Evolutionary conservation across 2,329 filamentous ascomycete genomes (phyloP), one percentile per base, ranked within the genome.

Genomic region (Aspergillus quadrilineatus): DNA sequence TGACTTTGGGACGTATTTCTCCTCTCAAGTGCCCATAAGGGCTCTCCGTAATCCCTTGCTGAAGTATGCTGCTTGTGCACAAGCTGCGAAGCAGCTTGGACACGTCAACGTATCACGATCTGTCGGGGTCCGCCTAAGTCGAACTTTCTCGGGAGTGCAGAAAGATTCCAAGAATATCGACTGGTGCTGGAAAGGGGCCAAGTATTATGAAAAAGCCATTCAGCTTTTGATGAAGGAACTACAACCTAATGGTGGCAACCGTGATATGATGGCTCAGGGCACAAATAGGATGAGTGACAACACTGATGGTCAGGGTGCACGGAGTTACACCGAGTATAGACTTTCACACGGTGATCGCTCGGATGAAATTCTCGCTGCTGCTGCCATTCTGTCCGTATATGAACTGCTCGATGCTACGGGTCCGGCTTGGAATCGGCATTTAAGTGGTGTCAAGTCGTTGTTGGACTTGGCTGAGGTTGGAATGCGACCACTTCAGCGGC

Each of bases 361-460:
- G 0, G 85, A 87, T 61, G 84, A 88, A 56, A 77, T 87, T 3
- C 76, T 88, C 22, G 84, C 85, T 7, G 85, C 86, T 2, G 85
- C 85, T 2, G 85, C 85, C 0, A 87, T 89, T 12, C 70, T 89
- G 1, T 88, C 85, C 57, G 82, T 86, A 0, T 88, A 88, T 65
- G 86, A 89, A 60, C 84, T 88, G 57, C 74, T 88, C n/a, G 85
- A 88, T 67, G 82, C 83, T 1, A 86, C 84, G 0, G 82, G 82
- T 2, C 78, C 79, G 0, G 85, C 85, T 17, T 89, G 85, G 85
- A 80, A 81, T 62, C 69, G 84, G 4, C 86, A 89, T 72, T 72
- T 89, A 5, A 87, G 83, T 61, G 85, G 85, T 0, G 82, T 87
- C 0, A 87, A 87, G 60, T 83, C 84, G 0, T 74, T 88, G 17